phyloP scores from a whole-genome alignment of 1,139 yeast genomes.

The Candida sanyaensis region DNA sequence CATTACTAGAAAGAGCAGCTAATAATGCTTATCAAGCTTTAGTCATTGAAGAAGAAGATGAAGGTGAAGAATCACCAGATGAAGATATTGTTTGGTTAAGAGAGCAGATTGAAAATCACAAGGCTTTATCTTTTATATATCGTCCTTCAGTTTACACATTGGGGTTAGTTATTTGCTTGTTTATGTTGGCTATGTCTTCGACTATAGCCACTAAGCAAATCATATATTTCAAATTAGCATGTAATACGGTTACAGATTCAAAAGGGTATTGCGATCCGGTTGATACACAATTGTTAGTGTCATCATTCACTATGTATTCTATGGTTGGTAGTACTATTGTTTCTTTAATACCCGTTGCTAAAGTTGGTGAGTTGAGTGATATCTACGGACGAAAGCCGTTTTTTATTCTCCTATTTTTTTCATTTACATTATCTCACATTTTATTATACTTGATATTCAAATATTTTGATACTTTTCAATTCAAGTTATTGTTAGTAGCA shows the following conservation, averaged over 20 bases:
- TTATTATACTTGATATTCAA: slow-evolving; percentile 29
- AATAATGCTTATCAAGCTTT: slow-evolving; percentile 32
- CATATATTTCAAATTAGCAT: slow-evolving; percentile 33
- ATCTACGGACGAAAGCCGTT: slow-evolving; percentile 59
- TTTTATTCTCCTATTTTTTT: slow-evolving; percentile 35
- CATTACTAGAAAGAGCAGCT: slow-evolving; percentile 24
- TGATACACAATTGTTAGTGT: slow-evolving; percentile 33
- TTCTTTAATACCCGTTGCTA: slow-evolving; percentile 40
- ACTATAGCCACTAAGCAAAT: slow-evolving; percentile 31
- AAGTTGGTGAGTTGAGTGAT: slow-evolving; percentile 59
- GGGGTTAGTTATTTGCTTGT: slow-evolving; percentile 24
- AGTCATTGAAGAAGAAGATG: slow-evolving; percentile 19
- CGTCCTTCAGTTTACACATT: slow-evolving; percentile 37
- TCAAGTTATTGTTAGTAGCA: slow-evolving; percentile 31
- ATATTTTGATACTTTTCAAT: slow-evolving; percentile 28
- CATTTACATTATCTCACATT: slow-evolving; percentile 24
- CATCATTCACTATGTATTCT: slow-evolving; percentile 29
- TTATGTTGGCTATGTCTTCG: slow-evolving; percentile 26
- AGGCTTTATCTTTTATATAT: slow-evolving; percentile 32
- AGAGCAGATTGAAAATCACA: slow-evolving; percentile 34
- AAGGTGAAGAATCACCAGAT: slow-evolving; percentile 25
- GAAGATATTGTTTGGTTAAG: slow-evolving; percentile 40
- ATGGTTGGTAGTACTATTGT: slow-evolving; percentile 23
- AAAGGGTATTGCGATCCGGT: slow-evolving; percentile 31
- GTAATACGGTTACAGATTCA: slow-evolving; percentile 25